Percentiles rank a stretch among this genome's conserved stretches.
Conservation (phyloP, 2,329 filamentous ascomycete species). For the Zasmidium cellare region DNA sequence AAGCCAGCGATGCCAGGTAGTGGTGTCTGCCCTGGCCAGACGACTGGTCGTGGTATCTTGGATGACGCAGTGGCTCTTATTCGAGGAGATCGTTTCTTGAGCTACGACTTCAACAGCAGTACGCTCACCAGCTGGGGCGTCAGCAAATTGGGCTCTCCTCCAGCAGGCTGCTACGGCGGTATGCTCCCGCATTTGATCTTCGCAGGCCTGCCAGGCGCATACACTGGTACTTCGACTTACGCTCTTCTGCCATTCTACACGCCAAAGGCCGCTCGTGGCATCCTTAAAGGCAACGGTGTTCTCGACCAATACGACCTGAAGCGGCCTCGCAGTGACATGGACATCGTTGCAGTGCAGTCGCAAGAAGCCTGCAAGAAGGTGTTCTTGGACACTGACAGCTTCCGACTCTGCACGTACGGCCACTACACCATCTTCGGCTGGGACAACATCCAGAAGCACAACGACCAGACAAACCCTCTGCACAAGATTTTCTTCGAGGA, state of each 20-base stretch:
- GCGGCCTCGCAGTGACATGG: slow-evolving; percentile 35
- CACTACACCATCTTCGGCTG: slow-evolving; percentile 52
- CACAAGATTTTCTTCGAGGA: slow-evolving; percentile 50
- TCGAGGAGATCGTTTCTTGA: slow-evolving; percentile 49
- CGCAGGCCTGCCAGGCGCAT: slow-evolving; percentile 48
- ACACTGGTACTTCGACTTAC: slow-evolving; percentile 51
- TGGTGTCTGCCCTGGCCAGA: slow-evolving; percentile 49
- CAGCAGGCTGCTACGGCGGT: slow-evolving; percentile 45
- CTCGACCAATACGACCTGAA: slow-evolving; percentile 49
- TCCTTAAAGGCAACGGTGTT: slow-evolving; percentile 49
- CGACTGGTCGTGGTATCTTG: slow-evolving; percentile 48
- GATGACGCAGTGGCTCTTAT: slow-evolving; percentile 51
- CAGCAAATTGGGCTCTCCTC: slow-evolving; percentile 40
- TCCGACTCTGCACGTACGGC: slow-evolving; percentile 47
- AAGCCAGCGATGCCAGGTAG: slow-evolving; percentile 53
- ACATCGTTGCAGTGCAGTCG: slow-evolving; percentile 51
- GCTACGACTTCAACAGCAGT: slow-evolving; percentile 50
- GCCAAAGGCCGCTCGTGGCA: slow-evolving; percentile 48
- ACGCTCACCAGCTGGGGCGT: slow-evolving; percentile 54
- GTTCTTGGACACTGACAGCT: slow-evolving; percentile 51
- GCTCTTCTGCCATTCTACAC: slow-evolving; percentile 55
- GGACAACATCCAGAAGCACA: slow-evolving; percentile 44
- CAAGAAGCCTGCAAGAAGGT: slow-evolving; percentile 52
- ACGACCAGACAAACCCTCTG: slow-evolving; percentile 43
- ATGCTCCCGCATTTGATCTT: slow-evolving; percentile 47